Evolutionary conservation across 306 rosid species (phyloP).

Genomic region (Cicer pinnatifidum): DNA sequence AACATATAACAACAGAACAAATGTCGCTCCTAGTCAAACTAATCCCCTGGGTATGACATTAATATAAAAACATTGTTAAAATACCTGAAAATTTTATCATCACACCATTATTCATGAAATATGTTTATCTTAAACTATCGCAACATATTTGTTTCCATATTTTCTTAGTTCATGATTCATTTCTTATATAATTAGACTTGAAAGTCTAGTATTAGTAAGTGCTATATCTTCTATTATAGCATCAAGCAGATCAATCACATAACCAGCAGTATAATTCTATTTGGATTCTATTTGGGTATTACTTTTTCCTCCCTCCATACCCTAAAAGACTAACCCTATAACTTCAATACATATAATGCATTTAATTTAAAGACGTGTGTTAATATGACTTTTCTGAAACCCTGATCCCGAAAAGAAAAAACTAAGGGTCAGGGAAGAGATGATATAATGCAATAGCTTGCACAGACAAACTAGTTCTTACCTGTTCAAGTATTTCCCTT

Average conservation of each 20-base stretch:
- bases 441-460: slow-evolving; percentile 38
- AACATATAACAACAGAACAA: slow-evolving; percentile 8
- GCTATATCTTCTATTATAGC: neutral
- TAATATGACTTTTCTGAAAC: neutral
- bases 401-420: neutral
- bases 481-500: slow-evolving; percentile 87
- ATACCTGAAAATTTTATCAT: neutral
- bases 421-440: neutral
- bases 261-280: neutral
- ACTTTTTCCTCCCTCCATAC: neutral
- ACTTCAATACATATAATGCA: neutral
- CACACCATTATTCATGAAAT: neutral
- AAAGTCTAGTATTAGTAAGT: neutral
- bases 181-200: neutral
- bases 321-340: neutral
- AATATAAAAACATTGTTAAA: slow-evolving; percentile 5
- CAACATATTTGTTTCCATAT: slow-evolving; percentile 7
- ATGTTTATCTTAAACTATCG: slow-evolving; percentile 4
- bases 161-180: neutral
- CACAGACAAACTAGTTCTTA: slow-evolving; percentile 47
- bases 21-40: slow-evolving; percentile 6
- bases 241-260: neutral
- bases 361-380: neutral
- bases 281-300: neutral
- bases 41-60: neutral